A percentile compares a stretch with the other conserved stretches of the same genome.
phyloP scores from a whole-genome alignment of 2,329 filamentous ascomycete genomes.

The Pseudonectria buxi region DNA sequence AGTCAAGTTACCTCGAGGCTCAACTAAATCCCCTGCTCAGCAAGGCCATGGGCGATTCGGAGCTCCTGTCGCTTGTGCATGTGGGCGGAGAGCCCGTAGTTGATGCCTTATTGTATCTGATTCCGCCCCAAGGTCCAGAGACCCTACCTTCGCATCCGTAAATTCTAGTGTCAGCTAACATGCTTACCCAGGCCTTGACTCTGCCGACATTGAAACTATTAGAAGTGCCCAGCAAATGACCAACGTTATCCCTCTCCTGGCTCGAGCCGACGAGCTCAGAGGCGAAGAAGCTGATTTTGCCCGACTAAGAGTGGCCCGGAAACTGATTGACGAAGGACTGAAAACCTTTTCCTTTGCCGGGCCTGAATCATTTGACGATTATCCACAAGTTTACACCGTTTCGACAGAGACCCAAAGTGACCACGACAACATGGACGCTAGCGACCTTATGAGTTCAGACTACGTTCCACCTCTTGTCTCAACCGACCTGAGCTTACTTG shows the following conservation, averaged over 20 bases:
- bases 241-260: conserved; percentile 78
- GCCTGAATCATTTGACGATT: conserved; percentile 19
- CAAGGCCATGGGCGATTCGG: conserved; percentile 60
- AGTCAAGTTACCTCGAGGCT: conserved; percentile 65
- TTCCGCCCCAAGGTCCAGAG: conserved; percentile 55
- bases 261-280: conserved; percentile 65
- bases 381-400: conserved; percentile 59
- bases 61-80: conserved; percentile 70
- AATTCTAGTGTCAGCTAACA: conserved; percentile 3
- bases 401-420: conserved; percentile 69
- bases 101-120: conserved; percentile 77
- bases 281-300: conserved; percentile 47
- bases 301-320: conserved; percentile 53
- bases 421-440: conserved; percentile 82
- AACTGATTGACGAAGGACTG: conserved; percentile 52
- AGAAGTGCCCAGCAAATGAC: conserved; percentile 63
- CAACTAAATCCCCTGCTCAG: conserved; percentile 23
- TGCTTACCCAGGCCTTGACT: conserved; percentile 24
- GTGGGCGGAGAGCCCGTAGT: conserved; percentile 78
- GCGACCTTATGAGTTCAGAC: conserved; percentile 84
- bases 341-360: conserved; percentile 60
- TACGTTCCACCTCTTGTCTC: conserved; percentile 74
- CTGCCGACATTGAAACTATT: conserved; percentile 62
- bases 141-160: conserved; percentile 14
- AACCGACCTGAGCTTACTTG: conserved; percentile 65